Evolutionary conservation across 345 rosid genomes (phyloP), one percentile per base, ranked within the genome.

Genomic region (Zanthoxylum bungeanum): DNA sequence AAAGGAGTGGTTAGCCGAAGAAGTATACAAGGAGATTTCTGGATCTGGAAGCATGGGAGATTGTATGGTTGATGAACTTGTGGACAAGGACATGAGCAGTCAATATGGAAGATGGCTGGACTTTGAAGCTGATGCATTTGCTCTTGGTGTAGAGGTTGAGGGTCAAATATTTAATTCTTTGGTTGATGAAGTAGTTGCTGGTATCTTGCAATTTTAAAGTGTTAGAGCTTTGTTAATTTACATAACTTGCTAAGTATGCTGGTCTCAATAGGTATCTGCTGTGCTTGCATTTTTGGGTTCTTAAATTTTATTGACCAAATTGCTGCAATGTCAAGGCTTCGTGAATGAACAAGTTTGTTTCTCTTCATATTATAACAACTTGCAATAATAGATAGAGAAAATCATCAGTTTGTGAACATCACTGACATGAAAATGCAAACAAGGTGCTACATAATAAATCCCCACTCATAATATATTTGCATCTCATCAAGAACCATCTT

Each of bases 31-130:
- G 77, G 97, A 92, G 83, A 88, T 95, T 19, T 71, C 77, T 21
- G 83, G 75, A 39, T 85, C 87, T 87, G 86, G 81, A 83, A 79
- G 79, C 49, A 85, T 88, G 91, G 82, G 88, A 65, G 93, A 93
- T 57, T 86, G 89, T 66, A 88, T 89, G 91, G 94, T 95, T 24
- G 98, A 95, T 40, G 97, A 91, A 81, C 87, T 95, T 66, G 97
- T 95, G 39, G 91, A 89, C 81, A 85, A 88, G 77, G 99, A 95
- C 72, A 95, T 92, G 99, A 87, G 94, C 81, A 76, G 77, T 66
- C 89, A 79, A 1, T 77, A 85, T 67, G 99, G 99, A 50, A 95
- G 79, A 76, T 93, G 99, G 98, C 78, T 80, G 55, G 90, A 86
- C 62, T 92, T 83, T 60, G 89, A 91, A 76, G 86, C 70, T 22